Percentiles rank a stretch among this genome's conserved stretches.
Evolutionary conservation across 306 rosid genomes (phyloP).

Genomic region (Vigna reflexopilosa): DNA sequence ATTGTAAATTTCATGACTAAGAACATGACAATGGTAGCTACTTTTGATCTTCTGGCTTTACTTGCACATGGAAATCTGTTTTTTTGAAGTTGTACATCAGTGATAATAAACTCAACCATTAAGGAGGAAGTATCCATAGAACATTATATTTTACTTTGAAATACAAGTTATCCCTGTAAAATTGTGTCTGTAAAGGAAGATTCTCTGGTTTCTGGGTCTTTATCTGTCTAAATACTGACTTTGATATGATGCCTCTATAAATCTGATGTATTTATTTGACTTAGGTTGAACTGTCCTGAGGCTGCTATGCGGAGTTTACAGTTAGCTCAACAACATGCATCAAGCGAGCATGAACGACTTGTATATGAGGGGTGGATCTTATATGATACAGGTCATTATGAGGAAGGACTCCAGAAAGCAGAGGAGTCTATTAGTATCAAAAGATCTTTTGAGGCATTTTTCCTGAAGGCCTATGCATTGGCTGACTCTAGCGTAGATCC

Average conservation of each 20-base stretch:
- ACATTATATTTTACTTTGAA: constrained; percentile 27
- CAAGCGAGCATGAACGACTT: constrained; percentile 80
- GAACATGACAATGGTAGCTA: background rate
- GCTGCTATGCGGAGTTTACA: constrained; percentile 96
- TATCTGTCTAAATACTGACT: constrained; percentile 28
- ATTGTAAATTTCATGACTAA: constrained; percentile 9
- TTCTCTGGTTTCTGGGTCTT: constrained; percentile 28
- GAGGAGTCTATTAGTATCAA: constrained; percentile 88
- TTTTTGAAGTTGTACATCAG: background rate
- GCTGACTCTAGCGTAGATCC: constrained; percentile 89
- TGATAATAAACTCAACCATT: constrained; percentile 6
- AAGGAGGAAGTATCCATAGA: background rate
- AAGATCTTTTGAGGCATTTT: constrained; percentile 95
- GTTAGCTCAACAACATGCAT: constrained; percentile 89
- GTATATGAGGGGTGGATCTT: constrained; percentile 98
- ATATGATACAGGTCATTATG: constrained; percentile 90
- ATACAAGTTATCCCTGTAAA: constrained; percentile 29
- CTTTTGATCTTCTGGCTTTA: background rate
- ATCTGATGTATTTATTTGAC: constrained; percentile 41
- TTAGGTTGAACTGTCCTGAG: constrained; percentile 90
- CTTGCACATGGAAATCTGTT: constrained; percentile 1
- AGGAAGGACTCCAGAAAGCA: constrained; percentile 87
- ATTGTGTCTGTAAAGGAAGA: constrained; percentile 23
- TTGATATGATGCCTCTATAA: constrained; percentile 31
- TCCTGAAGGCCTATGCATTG: constrained; percentile 91